Conservation (phyloP, 352 stramenopile species). For the Pythium grandisporangium region DNA sequence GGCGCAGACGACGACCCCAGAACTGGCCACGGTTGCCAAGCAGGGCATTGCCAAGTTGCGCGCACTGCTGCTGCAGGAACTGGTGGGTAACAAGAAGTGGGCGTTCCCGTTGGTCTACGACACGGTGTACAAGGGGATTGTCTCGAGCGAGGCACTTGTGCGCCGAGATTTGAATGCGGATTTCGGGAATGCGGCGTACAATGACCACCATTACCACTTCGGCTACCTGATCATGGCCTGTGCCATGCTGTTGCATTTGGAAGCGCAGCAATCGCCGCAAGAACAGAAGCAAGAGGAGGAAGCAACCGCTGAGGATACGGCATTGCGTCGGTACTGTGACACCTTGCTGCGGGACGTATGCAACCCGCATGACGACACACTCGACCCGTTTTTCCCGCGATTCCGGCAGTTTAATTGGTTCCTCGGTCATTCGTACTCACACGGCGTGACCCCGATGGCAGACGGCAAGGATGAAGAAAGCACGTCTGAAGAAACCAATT, state of each 20-base stretch:
- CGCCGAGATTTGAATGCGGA: slow-evolving; percentile 47
- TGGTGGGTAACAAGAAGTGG: slow-evolving; percentile 8
- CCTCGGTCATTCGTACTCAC: slow-evolving; percentile 59
- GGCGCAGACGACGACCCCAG: slow-evolving; percentile 39
- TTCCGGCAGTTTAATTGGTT: slow-evolving; percentile 70
- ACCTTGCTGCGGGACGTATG: slow-evolving; percentile 42
- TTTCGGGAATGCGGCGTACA: slow-evolving; percentile 71
- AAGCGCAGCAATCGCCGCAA: slow-evolving; percentile 18
- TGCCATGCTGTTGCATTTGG: slow-evolving; percentile 23
- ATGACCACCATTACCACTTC: slow-evolving; percentile 76
- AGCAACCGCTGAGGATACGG: slow-evolving; percentile 13
- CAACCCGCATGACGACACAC: slow-evolving; percentile 22
- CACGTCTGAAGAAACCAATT: slow-evolving; percentile 68
- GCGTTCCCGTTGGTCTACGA: slow-evolving; percentile 31
- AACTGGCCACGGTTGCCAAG: slow-evolving; percentile 32
- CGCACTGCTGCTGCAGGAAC: slow-evolving; percentile 29
- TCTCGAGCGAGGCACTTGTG: slow-evolving; percentile 41
- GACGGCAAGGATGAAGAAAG: slow-evolving; percentile 69
- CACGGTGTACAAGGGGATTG: slow-evolving; percentile 43
- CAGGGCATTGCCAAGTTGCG: slow-evolving; percentile 37
- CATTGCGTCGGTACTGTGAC: slow-evolving; percentile 12
- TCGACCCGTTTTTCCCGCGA: slow-evolving; percentile 40
- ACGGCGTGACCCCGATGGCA: slow-evolving; percentile 49
- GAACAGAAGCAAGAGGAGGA: slow-evolving; percentile 24
- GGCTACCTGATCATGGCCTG: slow-evolving; percentile 52